These are phyloP conservation scores for Xylaria castorea DNA, from an alignment of 495 filamentous ascomycete species.

Conservation along the genomic window DNA sequence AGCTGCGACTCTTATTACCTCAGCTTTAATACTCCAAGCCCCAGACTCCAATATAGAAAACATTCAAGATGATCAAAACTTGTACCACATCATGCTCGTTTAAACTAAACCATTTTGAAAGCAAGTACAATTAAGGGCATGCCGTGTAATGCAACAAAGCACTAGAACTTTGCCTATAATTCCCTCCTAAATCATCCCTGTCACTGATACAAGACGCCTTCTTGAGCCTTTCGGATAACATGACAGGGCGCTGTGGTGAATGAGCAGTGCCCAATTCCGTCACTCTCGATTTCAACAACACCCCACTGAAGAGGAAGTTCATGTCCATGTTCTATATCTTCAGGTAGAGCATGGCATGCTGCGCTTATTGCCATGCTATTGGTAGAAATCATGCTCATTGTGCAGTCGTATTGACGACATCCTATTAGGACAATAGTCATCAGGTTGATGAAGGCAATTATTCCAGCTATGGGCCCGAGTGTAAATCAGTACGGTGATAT, in stretches of 20 bases:
- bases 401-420: constrained; percentile 29
- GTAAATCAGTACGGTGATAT: neutral
- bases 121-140: too few relatives aligned
- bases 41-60: too few relatives aligned
- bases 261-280: constrained; percentile 37
- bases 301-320: constrained; percentile 27
- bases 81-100: too few relatives aligned
- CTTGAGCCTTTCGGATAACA: constrained; percentile 75
- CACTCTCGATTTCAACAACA: constrained; percentile 10
- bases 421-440: constrained; percentile 23
- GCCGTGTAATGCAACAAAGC: too few relatives aligned
- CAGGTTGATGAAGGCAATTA: neutral
- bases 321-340: constrained; percentile 24
- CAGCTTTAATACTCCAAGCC: too few relatives aligned
- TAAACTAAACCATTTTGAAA: too few relatives aligned
- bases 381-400: constrained; percentile 33
- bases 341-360: constrained; percentile 28
- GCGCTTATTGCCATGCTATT: constrained; percentile 36
- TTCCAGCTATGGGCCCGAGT: neutral
- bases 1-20: too few relatives aligned
- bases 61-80: too few relatives aligned
- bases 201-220: constrained; percentile 57
- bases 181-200: neutral
- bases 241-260: constrained; percentile 58
- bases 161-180: too few relatives aligned